Base-by-base conservation (phyloP, 352 stramenopile species). In the Phytophthora litchii region DNA sequence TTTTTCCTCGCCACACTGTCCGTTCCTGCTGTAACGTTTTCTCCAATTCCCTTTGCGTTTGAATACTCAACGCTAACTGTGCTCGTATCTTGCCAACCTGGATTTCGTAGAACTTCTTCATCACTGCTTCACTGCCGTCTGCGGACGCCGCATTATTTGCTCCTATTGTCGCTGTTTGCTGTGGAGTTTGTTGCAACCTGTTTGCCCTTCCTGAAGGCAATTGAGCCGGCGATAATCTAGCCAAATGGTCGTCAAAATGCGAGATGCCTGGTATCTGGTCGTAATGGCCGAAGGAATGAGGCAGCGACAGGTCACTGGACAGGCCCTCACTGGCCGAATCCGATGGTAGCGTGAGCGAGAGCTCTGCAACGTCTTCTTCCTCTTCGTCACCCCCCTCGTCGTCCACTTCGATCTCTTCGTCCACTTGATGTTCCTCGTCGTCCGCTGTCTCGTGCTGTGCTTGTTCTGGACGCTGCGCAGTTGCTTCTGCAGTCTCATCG, bases 81-180 rank as follows among this genome's bases (percentile, higher is more conserved):
- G 67, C 54, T 40, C 84, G 78, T 27, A 92, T 80, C 59, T 89
- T 86, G 11, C 83, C 77, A n/a, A 91, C 83, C 52, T 92, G 83
- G 19, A 83, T 76, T 63, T 92, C 80, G 60, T 91, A 94, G 42
- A 92, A 91, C 58, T 86, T 86, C 53, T 86, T 83, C 79, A 92
- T 87, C 32, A 89, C 66, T 52, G 42, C 45, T 41, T 67, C 64
- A 20, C 48, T 69, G 12, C 51, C 49, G 3, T 71, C 42, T 1
- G 44, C n/a, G 2, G 32, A 50, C 8, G 53, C 19, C 14, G 38
- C n/a, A 46, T 16, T 42, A 3, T 36, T 47, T 7, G 47, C 12
- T 10, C 32, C 51, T 14, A 29, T 43, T 3, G 37, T 13, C 58
- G 40, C 16, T 14, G 6, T 25, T 40, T 44, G 37, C 29, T 19